These are phyloP conservation scores for Rosa rugosa DNA, from an alignment of 306 rosid species.

Conservation along the genomic window DNA sequence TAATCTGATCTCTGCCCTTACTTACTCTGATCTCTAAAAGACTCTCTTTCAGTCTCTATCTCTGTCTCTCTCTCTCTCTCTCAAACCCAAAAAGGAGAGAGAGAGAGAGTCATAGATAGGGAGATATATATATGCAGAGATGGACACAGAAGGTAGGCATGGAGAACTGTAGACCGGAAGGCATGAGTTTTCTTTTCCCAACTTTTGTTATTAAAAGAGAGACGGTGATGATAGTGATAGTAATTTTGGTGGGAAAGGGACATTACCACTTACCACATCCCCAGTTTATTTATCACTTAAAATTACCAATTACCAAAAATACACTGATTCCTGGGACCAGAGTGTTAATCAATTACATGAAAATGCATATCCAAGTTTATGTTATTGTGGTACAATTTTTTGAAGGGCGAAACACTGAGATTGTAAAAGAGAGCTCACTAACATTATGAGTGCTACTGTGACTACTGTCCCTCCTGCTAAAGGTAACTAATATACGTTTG, in stretches of 20 bases:
- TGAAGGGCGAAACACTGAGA: background rate
- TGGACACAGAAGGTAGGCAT: background rate
- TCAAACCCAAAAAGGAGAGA: constrained; percentile 29
- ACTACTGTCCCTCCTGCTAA: background rate
- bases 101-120: background rate
- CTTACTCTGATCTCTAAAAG: constrained; percentile 25
- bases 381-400: background rate
- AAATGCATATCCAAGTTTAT: background rate
- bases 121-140: background rate
- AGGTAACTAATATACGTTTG: background rate
- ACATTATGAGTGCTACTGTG: background rate
- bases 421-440: background rate
- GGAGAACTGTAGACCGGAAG: constrained; percentile 35
- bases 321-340: background rate
- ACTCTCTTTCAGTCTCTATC: constrained; percentile 10
- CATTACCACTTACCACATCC: constrained; percentile 13
- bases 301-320: background rate
- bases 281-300: background rate
- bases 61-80: constrained; percentile 10
- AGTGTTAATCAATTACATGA: background rate
- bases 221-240: constrained; percentile 32
- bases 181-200: constrained; percentile 32
- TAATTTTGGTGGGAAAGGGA: constrained; percentile 12
- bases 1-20: constrained; percentile 22
- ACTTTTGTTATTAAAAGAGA: constrained; percentile 28